Evolutionary conservation across 768 basidiomycete species (phyloP).

Genomic region (Lanmaoa pseudosensibilis): DNA sequence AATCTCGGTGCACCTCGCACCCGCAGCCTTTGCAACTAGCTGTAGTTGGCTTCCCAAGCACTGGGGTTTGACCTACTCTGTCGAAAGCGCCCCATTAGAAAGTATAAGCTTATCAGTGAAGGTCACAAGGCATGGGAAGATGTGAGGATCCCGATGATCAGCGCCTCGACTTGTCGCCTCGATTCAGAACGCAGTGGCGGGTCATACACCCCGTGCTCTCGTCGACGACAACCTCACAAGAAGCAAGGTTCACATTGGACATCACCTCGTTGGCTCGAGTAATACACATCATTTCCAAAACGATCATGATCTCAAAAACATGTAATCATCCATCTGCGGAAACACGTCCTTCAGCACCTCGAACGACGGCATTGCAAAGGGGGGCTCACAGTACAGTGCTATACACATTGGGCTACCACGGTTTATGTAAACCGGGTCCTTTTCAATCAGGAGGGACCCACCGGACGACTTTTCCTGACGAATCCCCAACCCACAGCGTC

Average conservation of each 20-base stretch:
- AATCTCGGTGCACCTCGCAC: too few relatives aligned
- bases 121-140: not conserved
- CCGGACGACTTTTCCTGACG: constrained; percentile 24
- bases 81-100: too few relatives aligned
- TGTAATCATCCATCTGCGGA: not conserved
- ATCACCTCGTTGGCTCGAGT: not conserved
- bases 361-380: not conserved
- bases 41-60: too few relatives aligned
- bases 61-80: too few relatives aligned
- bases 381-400: not conserved
- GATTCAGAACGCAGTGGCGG: not conserved
- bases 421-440: not conserved
- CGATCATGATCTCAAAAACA: not conserved
- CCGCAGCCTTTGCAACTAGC: too few relatives aligned
- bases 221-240: not conserved
- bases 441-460: constrained; percentile 25
- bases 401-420: not conserved
- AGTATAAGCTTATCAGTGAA: too few relatives aligned
- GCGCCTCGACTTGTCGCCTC: too few relatives aligned
- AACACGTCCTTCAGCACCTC: not conserved
- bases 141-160: not conserved
- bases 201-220: not conserved
- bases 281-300: not conserved
- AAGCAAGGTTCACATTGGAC: not conserved
- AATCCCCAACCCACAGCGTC: constrained; percentile 27